Conservation (phyloP, 768 basidiomycete genomes). For the Auricularia auricula-judae region DNA sequence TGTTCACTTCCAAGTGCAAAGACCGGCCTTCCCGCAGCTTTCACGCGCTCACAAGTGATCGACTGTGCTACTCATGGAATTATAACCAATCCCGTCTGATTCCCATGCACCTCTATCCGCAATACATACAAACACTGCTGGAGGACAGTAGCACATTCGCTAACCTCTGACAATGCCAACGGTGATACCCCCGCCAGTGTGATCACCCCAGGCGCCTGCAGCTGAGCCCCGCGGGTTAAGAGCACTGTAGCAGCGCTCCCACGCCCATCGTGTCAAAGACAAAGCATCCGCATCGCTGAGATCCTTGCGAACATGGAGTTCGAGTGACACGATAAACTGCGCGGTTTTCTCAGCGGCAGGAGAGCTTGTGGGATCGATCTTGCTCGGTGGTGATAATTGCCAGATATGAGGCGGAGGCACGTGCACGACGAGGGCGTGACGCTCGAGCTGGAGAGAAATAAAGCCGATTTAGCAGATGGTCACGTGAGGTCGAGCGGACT, state of each 20-base stretch:
- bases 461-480: constrained; percentile 1
- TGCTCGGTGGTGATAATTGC: constrained; percentile 53
- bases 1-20: too few relatives aligned
- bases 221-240: constrained; percentile 4
- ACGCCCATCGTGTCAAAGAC: constrained; percentile 63
- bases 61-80: too few relatives aligned
- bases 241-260: constrained; percentile 31
- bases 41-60: too few relatives aligned
- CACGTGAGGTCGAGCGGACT: constrained; percentile 9
- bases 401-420: constrained; percentile 81
- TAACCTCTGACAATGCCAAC: constrained; percentile 11
- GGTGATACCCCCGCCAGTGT: constrained; percentile 10
- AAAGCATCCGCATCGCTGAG: constrained; percentile 63
- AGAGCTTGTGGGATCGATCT: constrained; percentile 3
- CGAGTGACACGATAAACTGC: constrained; percentile 62
- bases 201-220: constrained; percentile 3
- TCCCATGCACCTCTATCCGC: not conserved
- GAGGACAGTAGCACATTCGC: not conserved
- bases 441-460: constrained; percentile 46
- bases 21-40: too few relatives aligned
- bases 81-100: not conserved
- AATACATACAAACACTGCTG: not conserved
- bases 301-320: constrained; percentile 60
- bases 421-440: constrained; percentile 73
- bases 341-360: constrained; percentile 13